Conservation (phyloP, 1,139 yeast genomes). For the Suhomyces ambrosiae region DNA sequence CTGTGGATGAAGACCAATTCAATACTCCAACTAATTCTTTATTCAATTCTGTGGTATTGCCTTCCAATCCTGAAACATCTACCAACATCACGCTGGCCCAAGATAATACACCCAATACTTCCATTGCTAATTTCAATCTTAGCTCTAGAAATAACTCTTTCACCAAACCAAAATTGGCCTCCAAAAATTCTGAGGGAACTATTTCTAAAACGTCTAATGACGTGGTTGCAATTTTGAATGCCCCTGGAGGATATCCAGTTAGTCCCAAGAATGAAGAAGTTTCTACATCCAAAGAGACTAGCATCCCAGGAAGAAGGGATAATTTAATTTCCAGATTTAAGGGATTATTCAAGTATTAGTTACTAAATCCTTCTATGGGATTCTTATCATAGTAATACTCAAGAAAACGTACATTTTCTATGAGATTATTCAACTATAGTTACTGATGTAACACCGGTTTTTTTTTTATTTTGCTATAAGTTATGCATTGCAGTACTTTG, state of each 20-base stretch:
- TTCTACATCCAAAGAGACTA: constrained; percentile 6
- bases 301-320: constrained; percentile 24
- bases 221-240: constrained; percentile 16
- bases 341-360: constrained; percentile 35
- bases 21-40: constrained; percentile 30
- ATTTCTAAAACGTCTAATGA: constrained; percentile 4
- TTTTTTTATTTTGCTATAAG: too few species aligned
- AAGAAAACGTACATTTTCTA: neutral
- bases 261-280: constrained; percentile 13
- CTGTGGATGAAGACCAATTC: constrained; percentile 15
- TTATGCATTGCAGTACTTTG: too few species aligned
- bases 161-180: constrained; percentile 8
- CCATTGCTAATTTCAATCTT: constrained; percentile 10
- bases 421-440: too few species aligned
- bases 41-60: constrained; percentile 20
- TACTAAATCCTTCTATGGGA: too few species aligned
- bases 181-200: constrained; percentile 8
- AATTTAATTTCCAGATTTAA: constrained; percentile 36
- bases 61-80: constrained; percentile 8
- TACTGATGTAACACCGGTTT: too few species aligned
- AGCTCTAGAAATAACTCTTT: constrained; percentile 14
- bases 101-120: constrained; percentile 5
- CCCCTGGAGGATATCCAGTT: constrained; percentile 30
- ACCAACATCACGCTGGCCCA: constrained; percentile 1
- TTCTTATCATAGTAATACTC: neutral